Evolutionary conservation across 2,329 filamentous ascomycete species (phyloP), one percentile per base, ranked within the genome.

Genomic region (Pseudohalonectria lignicola): DNA sequence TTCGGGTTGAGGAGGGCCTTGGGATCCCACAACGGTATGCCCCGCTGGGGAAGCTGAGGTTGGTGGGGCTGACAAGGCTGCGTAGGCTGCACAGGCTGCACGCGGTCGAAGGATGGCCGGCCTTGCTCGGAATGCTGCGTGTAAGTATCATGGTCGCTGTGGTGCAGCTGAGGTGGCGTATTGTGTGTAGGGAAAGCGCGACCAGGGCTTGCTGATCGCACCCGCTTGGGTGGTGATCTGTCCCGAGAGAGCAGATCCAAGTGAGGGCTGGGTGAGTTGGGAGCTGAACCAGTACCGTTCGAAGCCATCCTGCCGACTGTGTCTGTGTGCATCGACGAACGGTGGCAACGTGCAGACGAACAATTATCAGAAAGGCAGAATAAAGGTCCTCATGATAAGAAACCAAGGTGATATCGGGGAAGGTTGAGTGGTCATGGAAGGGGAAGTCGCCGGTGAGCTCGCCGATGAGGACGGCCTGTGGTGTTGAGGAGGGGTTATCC

Each of bases 1-100:
- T 47, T 49, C 17, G 63, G 62, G 45, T 65, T 60, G 36, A 66
- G 53, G 36, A 65, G 45, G 12, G 54, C 53, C 33, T 55, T 53
- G n/a, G 62, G 56, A 42, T 43, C 41, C 50, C 51, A 51, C 39
- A 41, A 39, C 46, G 33, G 31, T 41, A 41, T 17, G 25, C 18
- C 18, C 31, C 18, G 34, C 15, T 10, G 33, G 23, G 20, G 9
- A 21, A 28, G 16, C 15, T 21, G 34, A 30, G 15, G 34, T 23
- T n/a, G 19, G 20, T 17, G 39, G 35, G 26, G 34, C 41, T 39
- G 44, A 42, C 32, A 40, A 36, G 31, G 31, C 19, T 34, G 31
- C 16, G 29, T 17, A 25, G 18, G 33, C 21, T 42, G 49, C n/a
- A n/a, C n/a, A 35, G 36, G 53, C 21, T 31, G 36, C 38, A 23